Conservation (phyloP, 805 yeast species). For the Ogataea neopini region DNA sequence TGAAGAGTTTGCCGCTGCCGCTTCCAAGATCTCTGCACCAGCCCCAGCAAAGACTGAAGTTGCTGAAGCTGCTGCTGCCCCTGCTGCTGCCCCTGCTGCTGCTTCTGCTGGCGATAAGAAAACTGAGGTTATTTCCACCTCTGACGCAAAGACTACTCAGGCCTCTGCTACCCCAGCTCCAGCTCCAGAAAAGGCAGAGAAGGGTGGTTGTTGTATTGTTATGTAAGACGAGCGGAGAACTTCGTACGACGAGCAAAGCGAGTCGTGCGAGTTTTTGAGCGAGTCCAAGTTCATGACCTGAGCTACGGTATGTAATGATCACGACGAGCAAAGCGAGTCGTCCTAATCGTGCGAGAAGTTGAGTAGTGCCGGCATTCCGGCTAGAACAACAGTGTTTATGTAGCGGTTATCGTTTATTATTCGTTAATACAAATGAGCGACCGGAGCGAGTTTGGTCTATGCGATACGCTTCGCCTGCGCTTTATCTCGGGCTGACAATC, state of each 20-base stretch:
- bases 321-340: no score
- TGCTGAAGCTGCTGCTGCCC: neutral
- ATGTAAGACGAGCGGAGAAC: conserved; percentile 10
- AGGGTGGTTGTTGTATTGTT: conserved; percentile 14
- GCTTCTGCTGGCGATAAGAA: conserved; percentile 1
- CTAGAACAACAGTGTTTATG: no score
- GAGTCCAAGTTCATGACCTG: no score
- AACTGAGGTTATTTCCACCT: conserved; percentile 13
- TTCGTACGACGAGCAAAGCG: no score
- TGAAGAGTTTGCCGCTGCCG: conserved; percentile 54
- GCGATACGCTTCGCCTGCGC: no score
- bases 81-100: neutral
- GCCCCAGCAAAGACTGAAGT: conserved; percentile 4
- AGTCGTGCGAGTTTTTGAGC: no score
- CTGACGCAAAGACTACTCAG: no score
- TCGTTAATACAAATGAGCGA: neutral
- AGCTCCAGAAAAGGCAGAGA: conserved; percentile 1
- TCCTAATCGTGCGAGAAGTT: no score
- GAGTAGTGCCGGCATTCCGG: no score
- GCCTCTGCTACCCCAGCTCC: conserved; percentile 6
- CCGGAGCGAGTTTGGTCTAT: no score
- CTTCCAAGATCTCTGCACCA: conserved; percentile 25
- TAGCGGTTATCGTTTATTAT: neutral
- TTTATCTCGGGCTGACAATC: conserved; percentile 19
- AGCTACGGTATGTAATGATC: no score